A percentile compares a stretch with the other conserved stretches of the same genome.
Evolutionary conservation across 352 stramenopile genomes (phyloP).

Genomic region (Pythium myriotylum): DNA sequence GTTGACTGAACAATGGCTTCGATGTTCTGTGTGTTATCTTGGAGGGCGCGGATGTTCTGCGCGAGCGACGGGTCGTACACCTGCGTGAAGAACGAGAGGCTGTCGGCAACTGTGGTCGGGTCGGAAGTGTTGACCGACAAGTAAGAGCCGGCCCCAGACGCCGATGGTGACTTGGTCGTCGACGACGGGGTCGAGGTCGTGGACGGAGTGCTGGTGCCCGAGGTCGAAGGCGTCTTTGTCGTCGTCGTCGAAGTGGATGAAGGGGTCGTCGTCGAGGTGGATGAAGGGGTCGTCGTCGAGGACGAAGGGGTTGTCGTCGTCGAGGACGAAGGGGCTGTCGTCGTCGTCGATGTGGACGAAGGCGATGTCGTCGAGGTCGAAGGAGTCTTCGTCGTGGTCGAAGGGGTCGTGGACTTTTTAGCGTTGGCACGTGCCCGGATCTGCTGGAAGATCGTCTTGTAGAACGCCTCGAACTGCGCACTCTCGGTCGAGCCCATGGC

Average conservation of each 20-base stretch:
- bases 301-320: slow-evolving; percentile 5
- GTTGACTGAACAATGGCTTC: slow-evolving; percentile 66
- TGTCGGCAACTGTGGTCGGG: slow-evolving; percentile 31
- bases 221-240: slow-evolving; percentile 1
- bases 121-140: slow-evolving; percentile 22
- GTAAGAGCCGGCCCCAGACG: slow-evolving; percentile 6
- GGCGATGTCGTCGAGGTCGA: slow-evolving; percentile 7
- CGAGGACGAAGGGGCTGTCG: too few relatives aligned
- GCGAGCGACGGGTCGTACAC: slow-evolving; percentile 60
- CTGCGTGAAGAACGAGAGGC: slow-evolving; percentile 44
- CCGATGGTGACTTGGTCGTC: background rate
- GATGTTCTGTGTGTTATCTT: slow-evolving; percentile 52
- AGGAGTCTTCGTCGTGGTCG: slow-evolving; percentile 13
- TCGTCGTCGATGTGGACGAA: background rate
- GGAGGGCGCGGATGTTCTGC: slow-evolving; percentile 46
- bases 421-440: slow-evolving; percentile 37
- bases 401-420: slow-evolving; percentile 16
- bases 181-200: slow-evolving; percentile 2
- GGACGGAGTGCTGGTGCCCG: background rate
- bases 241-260: slow-evolving; percentile 8
- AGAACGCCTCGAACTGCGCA: slow-evolving; percentile 61
- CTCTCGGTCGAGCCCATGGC: slow-evolving; percentile 45
- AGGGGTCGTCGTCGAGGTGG: slow-evolving; percentile 1
- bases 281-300: background rate
- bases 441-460: slow-evolving; percentile 61